Evolutionary conservation across 495 filamentous ascomycete species (phyloP).

Genomic region (Hypomontagnella submonticulosa): DNA sequence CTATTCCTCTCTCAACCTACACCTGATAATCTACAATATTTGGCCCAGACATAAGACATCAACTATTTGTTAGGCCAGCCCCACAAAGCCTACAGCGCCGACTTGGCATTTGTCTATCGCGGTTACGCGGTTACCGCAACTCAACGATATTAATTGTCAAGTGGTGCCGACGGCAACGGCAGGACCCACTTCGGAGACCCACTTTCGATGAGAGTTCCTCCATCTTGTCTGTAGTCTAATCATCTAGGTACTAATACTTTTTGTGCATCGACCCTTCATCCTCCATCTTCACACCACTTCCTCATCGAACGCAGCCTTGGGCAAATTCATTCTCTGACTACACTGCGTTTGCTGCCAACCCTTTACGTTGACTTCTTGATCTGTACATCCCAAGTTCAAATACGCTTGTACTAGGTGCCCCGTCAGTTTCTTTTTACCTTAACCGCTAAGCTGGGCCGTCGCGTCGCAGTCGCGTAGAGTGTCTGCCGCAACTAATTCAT

Average conservation of each 20-base stretch:
- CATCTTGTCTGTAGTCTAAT: constrained; percentile 15
- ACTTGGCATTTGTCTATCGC: background rate
- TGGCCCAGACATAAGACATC: no score
- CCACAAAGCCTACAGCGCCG: no score
- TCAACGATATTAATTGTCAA: no score
- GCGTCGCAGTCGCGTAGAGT: constrained; percentile 55
- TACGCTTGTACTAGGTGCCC: background rate
- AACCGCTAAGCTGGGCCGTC: constrained; percentile 29
- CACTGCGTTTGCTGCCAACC: constrained; percentile 1
- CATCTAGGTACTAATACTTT: constrained; percentile 9
- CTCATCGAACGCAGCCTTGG: constrained; percentile 10
- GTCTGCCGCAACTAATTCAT: constrained; percentile 35
- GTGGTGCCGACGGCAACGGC: background rate
- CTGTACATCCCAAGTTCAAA: background rate
- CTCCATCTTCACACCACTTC: constrained; percentile 19
- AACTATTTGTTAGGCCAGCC: no score
- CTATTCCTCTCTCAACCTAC: no score
- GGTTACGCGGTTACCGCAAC: background rate
- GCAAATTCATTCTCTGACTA: constrained; percentile 9
- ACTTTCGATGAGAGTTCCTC: constrained; percentile 26
- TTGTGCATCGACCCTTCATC: constrained; percentile 11
- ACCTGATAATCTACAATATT: no score
- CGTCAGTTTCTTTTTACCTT: constrained; percentile 11
- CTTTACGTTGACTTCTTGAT: background rate
- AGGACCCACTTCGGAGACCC: constrained; percentile 17